Base-by-base conservation (phyloP, 2,329 filamentous ascomycete genomes). In the Aspergillus sclerotialis region DNA sequence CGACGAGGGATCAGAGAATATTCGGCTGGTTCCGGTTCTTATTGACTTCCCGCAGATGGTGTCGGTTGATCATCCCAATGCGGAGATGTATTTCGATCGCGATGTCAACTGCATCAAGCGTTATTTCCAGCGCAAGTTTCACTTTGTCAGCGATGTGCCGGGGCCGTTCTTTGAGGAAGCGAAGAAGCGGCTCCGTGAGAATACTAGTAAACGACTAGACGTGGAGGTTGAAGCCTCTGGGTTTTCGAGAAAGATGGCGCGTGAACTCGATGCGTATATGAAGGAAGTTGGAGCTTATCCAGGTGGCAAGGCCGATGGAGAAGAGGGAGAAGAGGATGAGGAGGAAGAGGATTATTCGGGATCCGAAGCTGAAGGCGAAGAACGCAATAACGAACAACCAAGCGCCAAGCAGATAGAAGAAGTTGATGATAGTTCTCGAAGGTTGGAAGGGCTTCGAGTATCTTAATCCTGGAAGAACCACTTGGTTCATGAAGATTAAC, bases 31-130 rank as follows among this genome's bases (percentile, higher is more conserved):
- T 5, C 92, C 92, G 1, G 77, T 95, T 35, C 68, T 98, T 29
- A 98, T 98, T 51, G 93, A 98, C 65, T 98, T 98, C 55, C 92
- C 92, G 0, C 92, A 98, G 58, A 96, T 95, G 83, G 79, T 98
- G 2, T 96, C 90, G 1, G 87, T 94, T 58, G 87, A 94, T 48
- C 92, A 98, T 56, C 65, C 72, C 23, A 95, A 98, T 53, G 93
- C 92, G 12, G 84, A 94, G 56, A 93, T 89, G 76, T 96, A 98
- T 64, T 98, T 98, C 60, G 85, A 96, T 57, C 81, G 92, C 44
- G 92, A 98, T 51, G 89, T 98, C 10, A 80, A 85, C 43, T 98
- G 93, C 62, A 82, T 98, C 52, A 96, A 95, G 66, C 79, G 84
- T 19, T 98, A 94, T 61, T 98, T 98, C 56, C 74, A 85, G 54